These are phyloP conservation scores for Capsicum rhomboideum DNA, from an alignment of 257 asterid genomes.

Conservation along the genomic window DNA sequence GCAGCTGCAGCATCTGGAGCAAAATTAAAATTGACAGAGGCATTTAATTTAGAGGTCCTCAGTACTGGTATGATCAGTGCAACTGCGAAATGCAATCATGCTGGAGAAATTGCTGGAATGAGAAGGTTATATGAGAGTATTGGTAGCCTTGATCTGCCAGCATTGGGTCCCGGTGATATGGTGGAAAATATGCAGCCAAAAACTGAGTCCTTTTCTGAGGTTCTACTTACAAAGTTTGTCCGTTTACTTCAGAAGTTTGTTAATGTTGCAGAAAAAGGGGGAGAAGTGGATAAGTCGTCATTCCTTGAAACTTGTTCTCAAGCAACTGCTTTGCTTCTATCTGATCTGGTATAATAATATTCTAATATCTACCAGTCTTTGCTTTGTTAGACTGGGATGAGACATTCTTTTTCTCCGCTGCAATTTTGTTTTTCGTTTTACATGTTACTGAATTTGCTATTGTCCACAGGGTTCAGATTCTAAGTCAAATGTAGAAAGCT, in stretches of 20 bases:
- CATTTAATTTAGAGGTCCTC: slow-evolving; percentile 93
- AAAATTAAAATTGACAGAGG: slow-evolving; percentile 77
- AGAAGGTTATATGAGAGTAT: slow-evolving; percentile 85
- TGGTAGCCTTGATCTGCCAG: slow-evolving; percentile 54
- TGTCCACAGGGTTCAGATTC: slow-evolving; percentile 66
- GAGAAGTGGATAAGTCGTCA: slow-evolving; percentile 72
- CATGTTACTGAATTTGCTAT: neutral
- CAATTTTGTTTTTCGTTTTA: slow-evolving; percentile 8
- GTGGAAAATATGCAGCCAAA: slow-evolving; percentile 40
- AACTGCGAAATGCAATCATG: slow-evolving; percentile 88
- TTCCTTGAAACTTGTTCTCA: slow-evolving; percentile 94
- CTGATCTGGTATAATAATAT: slow-evolving; percentile 49
- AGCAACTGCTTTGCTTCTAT: slow-evolving; percentile 96
- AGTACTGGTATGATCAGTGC: slow-evolving; percentile 97
- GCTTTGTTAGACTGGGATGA: neutral
- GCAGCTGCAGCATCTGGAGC: slow-evolving; percentile 99
- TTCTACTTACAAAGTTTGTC: slow-evolving; percentile 65
- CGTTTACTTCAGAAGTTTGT: slow-evolving; percentile 84
- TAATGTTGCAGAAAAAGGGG: slow-evolving; percentile 81
- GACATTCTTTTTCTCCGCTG: neutral
- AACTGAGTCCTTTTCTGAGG: slow-evolving; percentile 66
- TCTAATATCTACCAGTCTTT: neutral
- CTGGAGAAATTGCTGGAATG: slow-evolving; percentile 99
- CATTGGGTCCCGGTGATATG: slow-evolving; percentile 21
- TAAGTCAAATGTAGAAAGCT: slow-evolving; percentile 68